These are phyloP conservation scores for Vigna radiata DNA, from an alignment of 306 rosid species.

Conservation along the genomic window DNA sequence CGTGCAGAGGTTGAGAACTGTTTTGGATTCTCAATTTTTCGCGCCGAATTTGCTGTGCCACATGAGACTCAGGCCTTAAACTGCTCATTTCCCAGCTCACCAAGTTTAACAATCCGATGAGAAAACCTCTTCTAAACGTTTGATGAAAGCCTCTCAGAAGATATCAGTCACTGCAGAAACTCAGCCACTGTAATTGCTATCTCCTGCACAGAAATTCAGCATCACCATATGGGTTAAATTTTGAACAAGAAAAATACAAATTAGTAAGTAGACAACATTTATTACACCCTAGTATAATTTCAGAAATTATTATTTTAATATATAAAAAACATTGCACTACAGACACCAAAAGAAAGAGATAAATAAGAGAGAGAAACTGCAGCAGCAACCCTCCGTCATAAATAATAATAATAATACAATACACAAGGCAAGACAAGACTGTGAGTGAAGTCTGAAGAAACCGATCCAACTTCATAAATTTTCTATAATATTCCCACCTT, in stretches of 20 bases:
- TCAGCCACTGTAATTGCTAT: not conserved
- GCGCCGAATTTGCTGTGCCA: slow-evolving; percentile 90
- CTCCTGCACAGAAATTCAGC: slow-evolving; percentile 11
- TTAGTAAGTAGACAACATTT: not conserved
- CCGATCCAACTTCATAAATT: not conserved
- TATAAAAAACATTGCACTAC: not conserved
- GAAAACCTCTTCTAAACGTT: slow-evolving; percentile 3
- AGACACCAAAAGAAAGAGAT: not conserved
- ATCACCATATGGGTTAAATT: not conserved
- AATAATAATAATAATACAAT: not conserved
- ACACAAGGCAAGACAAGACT: not conserved
- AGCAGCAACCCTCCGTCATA: slow-evolving; percentile 12
- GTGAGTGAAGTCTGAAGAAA: slow-evolving; percentile 14
- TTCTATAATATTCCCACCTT: slow-evolving; percentile 21
- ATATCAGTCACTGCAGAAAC: not conserved
- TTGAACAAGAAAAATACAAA: not conserved
- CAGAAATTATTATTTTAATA: not conserved
- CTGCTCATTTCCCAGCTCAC: slow-evolving; percentile 62
- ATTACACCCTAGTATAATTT: not conserved
- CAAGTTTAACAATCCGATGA: not conserved
- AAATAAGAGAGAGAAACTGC: not conserved
- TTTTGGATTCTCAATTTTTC: slow-evolving; percentile 74
- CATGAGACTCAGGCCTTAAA: slow-evolving; percentile 73
- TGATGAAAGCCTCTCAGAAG: not conserved
- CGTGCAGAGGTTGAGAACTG: slow-evolving; percentile 44